Evolutionary conservation across 1,284 basidiomycete genomes (phyloP), one percentile per base, ranked within the genome.

Genomic region (Tranzscheliella williamsii): DNA sequence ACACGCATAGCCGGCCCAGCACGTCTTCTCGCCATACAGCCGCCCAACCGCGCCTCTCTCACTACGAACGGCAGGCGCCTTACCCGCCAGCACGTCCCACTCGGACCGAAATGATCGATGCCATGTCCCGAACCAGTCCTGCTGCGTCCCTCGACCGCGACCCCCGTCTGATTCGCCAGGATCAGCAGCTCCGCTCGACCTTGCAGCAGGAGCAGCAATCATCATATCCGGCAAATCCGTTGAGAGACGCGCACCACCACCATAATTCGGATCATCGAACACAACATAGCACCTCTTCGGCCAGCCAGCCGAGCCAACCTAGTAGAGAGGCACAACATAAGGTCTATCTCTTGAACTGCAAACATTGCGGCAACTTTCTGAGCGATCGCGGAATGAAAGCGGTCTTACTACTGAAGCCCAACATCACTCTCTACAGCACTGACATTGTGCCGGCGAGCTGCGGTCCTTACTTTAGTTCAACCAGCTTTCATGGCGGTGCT

Each of bases 351-450:
- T 79, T 91, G 44, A 86, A 88, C 74, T 91, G 89, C 79, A 85
- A 82, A 62, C 82, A 84, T 16, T 91, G 89, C 74, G 81, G 82
- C 26, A 83, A 81, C 35, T 90, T 91, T 74, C 78, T 90, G 37
- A 87, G 87, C 16, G 89, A 91, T 75, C 83, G 89, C 16, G 89
- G 86, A 38, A 90, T 91, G 89, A 88, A 88, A 82, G 89, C 89
- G 34, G 88, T 91, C 29, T 82, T 91, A 15, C 82, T 91, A 23
- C 82, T 91, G 53, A 85, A 86, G 58, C 89, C 89, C 4, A 86
- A 87, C 56, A 87, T 91, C 58, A 85, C 88, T 17, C 84, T 91
- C 35, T 92, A 85, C 78, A 89, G 87, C 13, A 89, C 88, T 38
- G 90, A 91, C 73, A 87, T 88, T 13, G 81, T 87, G 31, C 90